Evolutionary conservation across 495 filamentous ascomycete species (phyloP).

Genomic region (Penicillium lividum): DNA sequence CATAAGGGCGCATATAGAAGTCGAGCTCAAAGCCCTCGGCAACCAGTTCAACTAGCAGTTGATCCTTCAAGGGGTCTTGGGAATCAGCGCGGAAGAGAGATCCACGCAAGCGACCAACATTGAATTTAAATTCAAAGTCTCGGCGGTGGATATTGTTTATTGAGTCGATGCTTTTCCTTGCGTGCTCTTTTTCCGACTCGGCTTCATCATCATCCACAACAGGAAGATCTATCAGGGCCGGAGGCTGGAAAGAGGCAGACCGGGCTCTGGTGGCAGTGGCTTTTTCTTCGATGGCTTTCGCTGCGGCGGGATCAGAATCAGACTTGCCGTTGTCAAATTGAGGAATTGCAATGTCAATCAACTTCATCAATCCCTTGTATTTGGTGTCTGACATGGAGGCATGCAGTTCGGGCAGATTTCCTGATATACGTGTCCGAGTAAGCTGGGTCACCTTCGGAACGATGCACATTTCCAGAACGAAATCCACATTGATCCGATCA

Average conservation of each 20-base stretch:
- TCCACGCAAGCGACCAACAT: slow-evolving; percentile 87
- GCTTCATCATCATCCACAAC: slow-evolving; percentile 76
- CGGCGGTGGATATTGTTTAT: slow-evolving; percentile 74
- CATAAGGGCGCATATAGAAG: slow-evolving; percentile 82
- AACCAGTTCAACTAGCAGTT: slow-evolving; percentile 84
- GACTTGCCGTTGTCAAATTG: slow-evolving; percentile 62
- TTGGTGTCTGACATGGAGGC: slow-evolving; percentile 90
- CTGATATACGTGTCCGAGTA: slow-evolving; percentile 88
- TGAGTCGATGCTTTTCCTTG: slow-evolving; percentile 55
- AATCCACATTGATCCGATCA: slow-evolving; percentile 95
- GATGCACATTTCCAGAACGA: slow-evolving; percentile 88
- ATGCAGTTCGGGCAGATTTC: slow-evolving; percentile 88
- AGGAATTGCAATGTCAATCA: slow-evolving; percentile 94
- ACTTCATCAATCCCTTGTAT: slow-evolving; percentile 93
- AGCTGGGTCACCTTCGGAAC: slow-evolving; percentile 90
- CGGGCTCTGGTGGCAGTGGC: slow-evolving; percentile 43
- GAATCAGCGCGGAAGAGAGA: slow-evolving; percentile 87
- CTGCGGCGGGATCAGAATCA: slow-evolving; percentile 21
- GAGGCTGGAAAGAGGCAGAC: slow-evolving; percentile 64
- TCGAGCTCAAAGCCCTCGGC: slow-evolving; percentile 87
- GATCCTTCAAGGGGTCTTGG: slow-evolving; percentile 72
- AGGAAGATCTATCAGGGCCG: slow-evolving; percentile 69
- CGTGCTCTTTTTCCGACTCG: slow-evolving; percentile 60
- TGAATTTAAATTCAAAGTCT: slow-evolving; percentile 94
- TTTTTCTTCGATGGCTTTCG: slow-evolving; percentile 32